phyloP scores from a whole-genome alignment of 2,329 filamentous ascomycete genomes.

The Colletotrichum sp. region DNA sequence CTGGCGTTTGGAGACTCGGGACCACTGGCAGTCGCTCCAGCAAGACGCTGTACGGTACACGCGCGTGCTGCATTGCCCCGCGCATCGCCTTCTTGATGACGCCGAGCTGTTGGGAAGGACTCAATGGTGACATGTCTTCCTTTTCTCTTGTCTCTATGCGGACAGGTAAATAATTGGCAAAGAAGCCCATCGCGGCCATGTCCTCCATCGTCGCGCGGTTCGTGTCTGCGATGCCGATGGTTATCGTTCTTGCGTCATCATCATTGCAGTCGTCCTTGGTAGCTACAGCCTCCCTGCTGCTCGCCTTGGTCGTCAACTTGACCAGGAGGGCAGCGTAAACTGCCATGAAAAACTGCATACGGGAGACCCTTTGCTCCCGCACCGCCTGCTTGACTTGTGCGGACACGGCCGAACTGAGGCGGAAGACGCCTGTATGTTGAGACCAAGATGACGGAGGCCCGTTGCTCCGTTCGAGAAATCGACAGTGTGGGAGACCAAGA shows the following conservation, averaged over 20 bases:
- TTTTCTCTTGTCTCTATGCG: constrained; percentile 32
- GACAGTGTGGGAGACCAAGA: not conserved
- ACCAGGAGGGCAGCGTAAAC: not conserved
- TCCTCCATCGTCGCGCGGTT: constrained; percentile 36
- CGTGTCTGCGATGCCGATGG: constrained; percentile 54
- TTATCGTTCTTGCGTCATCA: not conserved
- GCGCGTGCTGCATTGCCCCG: not conserved
- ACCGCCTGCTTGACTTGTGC: not conserved
- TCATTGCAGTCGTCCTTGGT: not conserved
- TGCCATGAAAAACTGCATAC: not conserved
- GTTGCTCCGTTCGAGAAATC: not conserved
- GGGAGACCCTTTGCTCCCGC: not conserved
- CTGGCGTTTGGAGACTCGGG: not conserved
- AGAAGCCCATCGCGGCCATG: constrained; percentile 44
- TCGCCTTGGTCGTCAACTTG: not conserved
- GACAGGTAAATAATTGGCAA: constrained; percentile 54
- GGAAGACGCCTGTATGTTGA: not conserved
- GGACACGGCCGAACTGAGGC: not conserved
- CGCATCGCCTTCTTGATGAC: not conserved
- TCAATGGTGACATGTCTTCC: not conserved
- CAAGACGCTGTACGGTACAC: not conserved
- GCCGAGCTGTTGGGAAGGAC: not conserved
- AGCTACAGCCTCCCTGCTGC: not conserved
- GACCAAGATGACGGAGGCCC: not conserved
- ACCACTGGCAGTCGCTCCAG: not conserved